These are phyloP conservation scores for Aurifilum marmelostoma DNA, from an alignment of 2,329 filamentous ascomycete genomes.

Conservation along the genomic window DNA sequence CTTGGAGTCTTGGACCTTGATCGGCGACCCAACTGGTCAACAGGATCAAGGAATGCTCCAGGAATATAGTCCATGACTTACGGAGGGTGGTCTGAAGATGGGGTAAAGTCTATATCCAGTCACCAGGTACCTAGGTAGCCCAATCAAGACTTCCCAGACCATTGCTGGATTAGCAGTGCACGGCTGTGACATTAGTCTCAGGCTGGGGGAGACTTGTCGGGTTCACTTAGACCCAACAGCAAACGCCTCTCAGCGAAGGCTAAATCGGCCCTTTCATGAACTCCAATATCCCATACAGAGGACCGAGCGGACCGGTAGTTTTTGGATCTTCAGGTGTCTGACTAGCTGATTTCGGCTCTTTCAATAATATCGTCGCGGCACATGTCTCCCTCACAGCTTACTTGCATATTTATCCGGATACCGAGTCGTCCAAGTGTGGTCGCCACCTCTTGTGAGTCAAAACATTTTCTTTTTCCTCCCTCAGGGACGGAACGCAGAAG, in stretches of 20 bases:
- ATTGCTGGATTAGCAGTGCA: background rate
- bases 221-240: background rate
- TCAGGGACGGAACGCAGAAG: background rate
- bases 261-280: background rate
- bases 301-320: background rate
- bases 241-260: background rate
- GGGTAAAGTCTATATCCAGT: background rate
- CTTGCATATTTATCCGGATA: slow-evolving; percentile 3
- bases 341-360: background rate
- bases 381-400: slow-evolving; percentile 6
- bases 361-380: background rate
- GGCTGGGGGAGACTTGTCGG: background rate
- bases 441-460: background rate
- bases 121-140: background rate
- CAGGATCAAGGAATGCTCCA: too few species aligned
- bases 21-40: too few species aligned
- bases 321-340: too few species aligned
- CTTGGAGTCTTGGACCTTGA: background rate
- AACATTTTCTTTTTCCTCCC: too few species aligned
- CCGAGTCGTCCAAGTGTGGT: background rate
- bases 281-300: background rate
- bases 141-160: background rate
- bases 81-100: background rate
- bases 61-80: too few species aligned
- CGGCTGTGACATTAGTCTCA: background rate